Conservation (phyloP, 1,139 yeast genomes). For the Groenewaldozyma auringiensis region DNA sequence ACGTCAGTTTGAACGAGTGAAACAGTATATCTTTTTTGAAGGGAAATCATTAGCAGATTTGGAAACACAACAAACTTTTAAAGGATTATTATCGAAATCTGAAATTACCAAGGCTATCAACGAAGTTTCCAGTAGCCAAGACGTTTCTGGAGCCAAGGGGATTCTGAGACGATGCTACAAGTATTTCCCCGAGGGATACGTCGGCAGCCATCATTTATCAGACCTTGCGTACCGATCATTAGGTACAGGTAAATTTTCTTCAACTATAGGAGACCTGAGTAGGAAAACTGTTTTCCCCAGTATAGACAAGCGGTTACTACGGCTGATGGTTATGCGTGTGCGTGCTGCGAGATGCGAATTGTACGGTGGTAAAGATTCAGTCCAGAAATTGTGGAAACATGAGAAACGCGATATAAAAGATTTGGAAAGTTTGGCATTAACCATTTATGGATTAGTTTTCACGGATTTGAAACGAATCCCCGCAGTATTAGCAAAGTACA, state of each 20-base stretch:
- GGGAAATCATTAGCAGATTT: slow-evolving; percentile 18
- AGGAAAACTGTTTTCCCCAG: background rate
- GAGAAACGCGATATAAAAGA: background rate
- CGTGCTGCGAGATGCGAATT: background rate
- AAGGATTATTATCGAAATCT: slow-evolving; percentile 20
- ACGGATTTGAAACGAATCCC: background rate
- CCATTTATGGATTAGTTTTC: background rate
- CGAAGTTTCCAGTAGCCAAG: background rate
- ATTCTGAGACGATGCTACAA: background rate
- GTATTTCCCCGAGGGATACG: slow-evolving; percentile 1
- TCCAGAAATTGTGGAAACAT: background rate
- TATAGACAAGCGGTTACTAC: background rate
- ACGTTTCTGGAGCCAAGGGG: slow-evolving; percentile 1
- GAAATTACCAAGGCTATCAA: slow-evolving; percentile 10
- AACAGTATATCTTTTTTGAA: slow-evolving; percentile 15
- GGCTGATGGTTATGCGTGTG: background rate
- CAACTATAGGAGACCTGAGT: background rate
- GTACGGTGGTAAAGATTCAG: background rate
- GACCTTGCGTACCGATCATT: background rate
- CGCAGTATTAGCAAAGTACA: background rate
- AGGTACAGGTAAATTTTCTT: background rate
- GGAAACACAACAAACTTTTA: slow-evolving; percentile 10
- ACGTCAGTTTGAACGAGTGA: slow-evolving; percentile 16
- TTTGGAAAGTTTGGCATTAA: background rate
- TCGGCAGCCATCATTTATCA: background rate